Evolutionary conservation across 257 asterid genomes (phyloP).

Genomic region (Haberlea rhodopensis): DNA sequence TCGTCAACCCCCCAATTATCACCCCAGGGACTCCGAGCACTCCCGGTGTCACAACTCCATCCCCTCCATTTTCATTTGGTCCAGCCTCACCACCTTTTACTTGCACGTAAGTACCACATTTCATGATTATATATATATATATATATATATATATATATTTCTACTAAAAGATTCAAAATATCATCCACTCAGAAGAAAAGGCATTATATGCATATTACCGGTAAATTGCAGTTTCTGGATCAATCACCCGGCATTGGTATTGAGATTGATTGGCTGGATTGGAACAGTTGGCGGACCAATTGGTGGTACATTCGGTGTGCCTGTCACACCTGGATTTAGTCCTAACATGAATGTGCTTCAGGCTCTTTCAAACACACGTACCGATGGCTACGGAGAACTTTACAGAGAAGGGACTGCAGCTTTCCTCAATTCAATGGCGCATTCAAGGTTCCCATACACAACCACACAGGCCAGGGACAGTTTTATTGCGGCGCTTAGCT

Average conservation of each 20-base stretch:
- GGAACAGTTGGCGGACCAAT: constrained; percentile 33
- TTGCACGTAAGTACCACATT: constrained; percentile 62
- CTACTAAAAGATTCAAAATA: not conserved
- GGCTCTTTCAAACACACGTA: constrained; percentile 66
- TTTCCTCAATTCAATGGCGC: constrained; percentile 77
- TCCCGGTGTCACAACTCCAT: constrained; percentile 47
- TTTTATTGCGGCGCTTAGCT: constrained; percentile 57
- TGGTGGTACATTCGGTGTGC: constrained; percentile 43
- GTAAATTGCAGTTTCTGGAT: constrained; percentile 53
- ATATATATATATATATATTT: not conserved
- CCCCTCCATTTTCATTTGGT: constrained; percentile 62
- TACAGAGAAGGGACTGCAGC: constrained; percentile 95
- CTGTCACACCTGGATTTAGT: constrained; percentile 40
- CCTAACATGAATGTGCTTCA: constrained; percentile 53
- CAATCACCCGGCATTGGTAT: constrained; percentile 55
- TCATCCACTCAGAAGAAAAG: not conserved
- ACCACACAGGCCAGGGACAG: constrained; percentile 65
- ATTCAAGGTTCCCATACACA: constrained; percentile 62
- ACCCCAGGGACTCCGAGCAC: constrained; percentile 18
- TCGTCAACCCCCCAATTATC: not conserved
- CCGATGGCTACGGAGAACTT: constrained; percentile 74
- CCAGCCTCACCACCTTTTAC: constrained; percentile 90
- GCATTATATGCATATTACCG: constrained; percentile 3
- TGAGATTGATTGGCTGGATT: constrained; percentile 50
- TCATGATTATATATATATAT: no score